phyloP scores from a whole-genome alignment of 1,284 basidiomycete species.

The Kalmanozyma brasiliensis region DNA sequence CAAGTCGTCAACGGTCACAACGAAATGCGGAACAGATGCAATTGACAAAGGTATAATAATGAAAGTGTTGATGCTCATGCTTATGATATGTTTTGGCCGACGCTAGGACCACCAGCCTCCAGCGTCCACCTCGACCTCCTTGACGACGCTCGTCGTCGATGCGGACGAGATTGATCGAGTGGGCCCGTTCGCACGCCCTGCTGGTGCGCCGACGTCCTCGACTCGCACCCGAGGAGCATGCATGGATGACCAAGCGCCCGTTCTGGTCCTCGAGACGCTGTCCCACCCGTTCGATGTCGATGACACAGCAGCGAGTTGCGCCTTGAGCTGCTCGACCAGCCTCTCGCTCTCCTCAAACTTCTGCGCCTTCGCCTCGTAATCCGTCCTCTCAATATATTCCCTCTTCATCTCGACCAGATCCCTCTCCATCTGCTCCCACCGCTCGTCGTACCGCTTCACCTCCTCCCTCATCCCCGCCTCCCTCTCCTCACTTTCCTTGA shows the following conservation, averaged over 20 bases:
- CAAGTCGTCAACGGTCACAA: too few species aligned
- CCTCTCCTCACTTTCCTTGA: constrained; percentile 32
- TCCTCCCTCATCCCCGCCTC: constrained; percentile 25
- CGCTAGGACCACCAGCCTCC: constrained; percentile 47
- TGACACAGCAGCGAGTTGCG: constrained; percentile 9
- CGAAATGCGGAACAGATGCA: too few species aligned
- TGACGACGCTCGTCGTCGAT: constrained; percentile 5
- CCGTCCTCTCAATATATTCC: constrained; percentile 32
- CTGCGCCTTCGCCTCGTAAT: constrained; percentile 17
- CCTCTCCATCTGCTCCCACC: constrained; percentile 47
- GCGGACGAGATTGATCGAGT: constrained; percentile 22
- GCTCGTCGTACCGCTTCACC: constrained; percentile 36
- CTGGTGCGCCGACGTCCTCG: not conserved
- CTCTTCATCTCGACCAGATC: constrained; percentile 54
- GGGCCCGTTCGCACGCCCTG: not conserved
- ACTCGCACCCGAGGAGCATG: constrained; percentile 23
- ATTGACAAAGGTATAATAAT: too few species aligned
- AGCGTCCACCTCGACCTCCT: constrained; percentile 42
- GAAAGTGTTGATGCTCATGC: too few species aligned
- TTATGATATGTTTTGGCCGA: not conserved
- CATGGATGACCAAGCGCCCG: constrained; percentile 40
- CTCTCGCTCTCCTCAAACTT: constrained; percentile 31
- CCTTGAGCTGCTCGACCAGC: constrained; percentile 38
- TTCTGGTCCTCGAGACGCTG: constrained; percentile 5
- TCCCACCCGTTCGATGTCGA: constrained; percentile 23